Evolutionary conservation across 2,329 filamentous ascomycete species (phyloP), one percentile per base, ranked within the genome.

Genomic region (Colletotrichum musicola): DNA sequence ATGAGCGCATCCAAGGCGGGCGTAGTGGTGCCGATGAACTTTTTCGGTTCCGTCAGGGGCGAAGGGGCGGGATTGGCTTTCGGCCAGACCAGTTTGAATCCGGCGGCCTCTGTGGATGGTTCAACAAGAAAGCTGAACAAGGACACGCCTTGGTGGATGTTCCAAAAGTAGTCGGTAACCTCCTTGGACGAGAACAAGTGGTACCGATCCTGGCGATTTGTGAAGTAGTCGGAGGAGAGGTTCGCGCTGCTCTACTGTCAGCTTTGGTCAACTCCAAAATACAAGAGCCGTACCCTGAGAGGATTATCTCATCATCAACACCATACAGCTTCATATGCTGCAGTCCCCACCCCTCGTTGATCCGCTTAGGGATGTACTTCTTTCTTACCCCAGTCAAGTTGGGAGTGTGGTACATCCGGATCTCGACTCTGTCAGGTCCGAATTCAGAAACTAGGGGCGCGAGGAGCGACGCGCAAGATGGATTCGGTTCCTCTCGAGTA

Each of bases 241-340:
- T 99, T 99, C 16, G 96, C 96, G 7, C 84, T 86, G 44, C 9
- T 6, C 16, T 6, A 3, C 9, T 38, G 46, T 64, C 46, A 69
- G 66, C 25, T 16, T 16, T 16, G 3, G 30, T 27, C 20, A 5
- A 10, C 14, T 14, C 6, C 1, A 1, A 4, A 13, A 16, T 16
- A 20, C 20, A 16, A 50, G 14, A 13, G 12, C 3, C 83, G 71
- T 86, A 93, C 89, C 94, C 95, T 7, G 95, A 97, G 74, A 99
- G 89, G 72, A 99, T 95, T 66, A 99, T 92, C 79, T 97, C 94
- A 75, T 99, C 94, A 74, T 99, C 96, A 22, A 97, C 84, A 0
- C 96, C 96, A 74, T 99, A 99, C 0, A 99, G 85, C 85, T 99
- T 99, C 95, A 99, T 99, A 77, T 99, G 96, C 78, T 99, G 96